Evolutionary conservation across 805 yeast genomes (phyloP).

Genomic region (Myxozyma kluyveri): DNA sequence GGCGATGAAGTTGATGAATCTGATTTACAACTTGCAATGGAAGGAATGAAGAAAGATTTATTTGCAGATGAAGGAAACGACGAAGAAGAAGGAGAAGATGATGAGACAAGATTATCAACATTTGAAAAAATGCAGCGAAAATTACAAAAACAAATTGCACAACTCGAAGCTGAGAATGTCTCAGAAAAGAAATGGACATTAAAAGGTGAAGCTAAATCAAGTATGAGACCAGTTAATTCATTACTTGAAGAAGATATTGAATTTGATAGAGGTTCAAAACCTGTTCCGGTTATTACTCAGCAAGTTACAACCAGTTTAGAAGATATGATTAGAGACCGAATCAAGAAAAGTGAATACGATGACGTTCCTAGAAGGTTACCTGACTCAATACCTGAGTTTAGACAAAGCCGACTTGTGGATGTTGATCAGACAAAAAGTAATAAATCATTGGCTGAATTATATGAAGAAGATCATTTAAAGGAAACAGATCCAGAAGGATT

Average conservation of each 20-base stretch:
- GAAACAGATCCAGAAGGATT: constrained; percentile 42
- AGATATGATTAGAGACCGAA: constrained; percentile 81
- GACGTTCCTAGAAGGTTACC: constrained; percentile 75
- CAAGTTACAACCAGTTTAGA: constrained; percentile 84
- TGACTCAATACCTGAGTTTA: constrained; percentile 62
- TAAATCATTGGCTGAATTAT: constrained; percentile 85
- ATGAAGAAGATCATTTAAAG: constrained; percentile 72
- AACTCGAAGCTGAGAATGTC: constrained; percentile 80
- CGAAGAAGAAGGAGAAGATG: constrained; percentile 59
- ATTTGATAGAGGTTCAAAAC: constrained; percentile 90
- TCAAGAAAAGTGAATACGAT: constrained; percentile 68
- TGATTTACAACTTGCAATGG: constrained; percentile 36
- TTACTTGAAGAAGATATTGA: constrained; percentile 76
- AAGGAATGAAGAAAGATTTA: constrained; percentile 38
- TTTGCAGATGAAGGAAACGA: constrained; percentile 49
- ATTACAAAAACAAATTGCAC: constrained; percentile 71
- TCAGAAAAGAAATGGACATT: constrained; percentile 92
- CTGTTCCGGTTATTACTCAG: constrained; percentile 91
- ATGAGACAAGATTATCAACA: constrained; percentile 58
- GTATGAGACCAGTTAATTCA: constrained; percentile 80
- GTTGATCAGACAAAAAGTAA: constrained; percentile 79
- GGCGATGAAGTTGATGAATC: constrained; percentile 32
- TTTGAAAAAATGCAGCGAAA: constrained; percentile 69
- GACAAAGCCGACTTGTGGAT: constrained; percentile 54
- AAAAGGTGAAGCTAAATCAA: constrained; percentile 85